phyloP scores from a whole-genome alignment of 495 filamentous ascomycete species.

The Astrocystis sublimbata region DNA sequence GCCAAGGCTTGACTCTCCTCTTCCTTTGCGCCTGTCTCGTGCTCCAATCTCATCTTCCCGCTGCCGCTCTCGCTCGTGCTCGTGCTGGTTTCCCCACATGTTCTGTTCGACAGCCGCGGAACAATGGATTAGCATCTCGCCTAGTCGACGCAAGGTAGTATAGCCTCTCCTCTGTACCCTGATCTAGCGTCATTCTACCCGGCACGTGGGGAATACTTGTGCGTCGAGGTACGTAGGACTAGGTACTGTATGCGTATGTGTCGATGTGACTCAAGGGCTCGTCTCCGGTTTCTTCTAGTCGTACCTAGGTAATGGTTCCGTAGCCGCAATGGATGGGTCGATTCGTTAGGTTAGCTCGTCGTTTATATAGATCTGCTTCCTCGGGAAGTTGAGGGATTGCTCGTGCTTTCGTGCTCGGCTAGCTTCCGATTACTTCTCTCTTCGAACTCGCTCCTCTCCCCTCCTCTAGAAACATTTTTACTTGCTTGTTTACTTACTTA shows the following conservation, averaged over 20 bases:
- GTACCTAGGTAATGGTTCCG: not conserved
- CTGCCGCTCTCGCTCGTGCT: too few species aligned
- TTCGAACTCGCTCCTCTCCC: too few species aligned
- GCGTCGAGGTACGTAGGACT: too few species aligned
- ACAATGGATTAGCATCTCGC: not conserved
- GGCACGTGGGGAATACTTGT: conserved; percentile 14
- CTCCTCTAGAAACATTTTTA: too few species aligned
- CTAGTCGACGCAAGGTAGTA: not conserved
- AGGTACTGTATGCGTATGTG: too few species aligned
- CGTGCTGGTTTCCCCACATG: conserved; percentile 2
- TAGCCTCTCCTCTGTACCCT: too few species aligned
- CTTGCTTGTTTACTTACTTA: too few species aligned
- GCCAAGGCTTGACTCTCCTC: too few species aligned
- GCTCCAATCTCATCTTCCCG: too few species aligned
- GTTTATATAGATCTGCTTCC: conserved; percentile 5
- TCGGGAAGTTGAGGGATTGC: not conserved
- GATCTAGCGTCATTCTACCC: too few species aligned
- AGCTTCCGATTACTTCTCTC: not conserved
- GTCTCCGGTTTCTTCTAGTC: not conserved
- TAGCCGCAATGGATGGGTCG: too few species aligned
- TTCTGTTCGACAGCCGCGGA: conserved; percentile 9
- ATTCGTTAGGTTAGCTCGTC: not conserved
- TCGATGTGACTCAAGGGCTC: conserved; percentile 3
- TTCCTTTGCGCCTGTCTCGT: not conserved
- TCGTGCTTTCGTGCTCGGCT: not conserved